Conservation (phyloP, 345 rosid species). For the Lumnitzera racemosa region DNA sequence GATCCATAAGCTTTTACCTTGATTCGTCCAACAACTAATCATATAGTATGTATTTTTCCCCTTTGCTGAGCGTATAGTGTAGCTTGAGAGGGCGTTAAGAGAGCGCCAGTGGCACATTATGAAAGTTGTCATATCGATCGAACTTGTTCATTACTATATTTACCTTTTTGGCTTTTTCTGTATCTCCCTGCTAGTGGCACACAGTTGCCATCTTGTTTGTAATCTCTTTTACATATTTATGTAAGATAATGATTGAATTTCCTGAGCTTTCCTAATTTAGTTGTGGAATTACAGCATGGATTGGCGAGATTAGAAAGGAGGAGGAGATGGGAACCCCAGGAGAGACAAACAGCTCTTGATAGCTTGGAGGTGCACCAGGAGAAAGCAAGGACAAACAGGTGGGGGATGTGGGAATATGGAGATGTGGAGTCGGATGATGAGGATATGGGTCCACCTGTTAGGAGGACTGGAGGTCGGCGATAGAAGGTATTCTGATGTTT, state of each 20-base stretch:
- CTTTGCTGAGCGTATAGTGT: no score
- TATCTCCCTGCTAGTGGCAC: no score
- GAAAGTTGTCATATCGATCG: no score
- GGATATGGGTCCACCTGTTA: slow-evolving; percentile 50
- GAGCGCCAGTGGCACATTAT: no score
- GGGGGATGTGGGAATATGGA: slow-evolving; percentile 89
- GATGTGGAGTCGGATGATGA: slow-evolving; percentile 93
- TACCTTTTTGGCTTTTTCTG: no score
- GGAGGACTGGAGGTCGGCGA: slow-evolving; percentile 65
- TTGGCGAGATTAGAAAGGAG: slow-evolving; percentile 85
- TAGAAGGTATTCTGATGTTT: slow-evolving; percentile 13
- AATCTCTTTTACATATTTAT: neutral
- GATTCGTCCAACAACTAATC: no score
- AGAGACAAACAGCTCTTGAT: slow-evolving; percentile 55
- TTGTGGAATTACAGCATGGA: slow-evolving; percentile 57
- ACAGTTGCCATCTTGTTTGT: neutral
- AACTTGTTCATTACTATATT: no score
- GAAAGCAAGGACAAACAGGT: slow-evolving; percentile 61
- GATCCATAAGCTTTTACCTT: no score
- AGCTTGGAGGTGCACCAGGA: slow-evolving; percentile 73
- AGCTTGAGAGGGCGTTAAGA: no score
- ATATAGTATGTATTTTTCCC: no score
- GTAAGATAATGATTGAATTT: neutral
- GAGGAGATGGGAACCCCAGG: slow-evolving; percentile 71
- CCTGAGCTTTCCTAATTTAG: slow-evolving; percentile 1